These are phyloP conservation scores for Sclerotinia sclerotiorum DNA, from an alignment of 2,329 filamentous ascomycete genomes.

Conservation along the genomic window DNA sequence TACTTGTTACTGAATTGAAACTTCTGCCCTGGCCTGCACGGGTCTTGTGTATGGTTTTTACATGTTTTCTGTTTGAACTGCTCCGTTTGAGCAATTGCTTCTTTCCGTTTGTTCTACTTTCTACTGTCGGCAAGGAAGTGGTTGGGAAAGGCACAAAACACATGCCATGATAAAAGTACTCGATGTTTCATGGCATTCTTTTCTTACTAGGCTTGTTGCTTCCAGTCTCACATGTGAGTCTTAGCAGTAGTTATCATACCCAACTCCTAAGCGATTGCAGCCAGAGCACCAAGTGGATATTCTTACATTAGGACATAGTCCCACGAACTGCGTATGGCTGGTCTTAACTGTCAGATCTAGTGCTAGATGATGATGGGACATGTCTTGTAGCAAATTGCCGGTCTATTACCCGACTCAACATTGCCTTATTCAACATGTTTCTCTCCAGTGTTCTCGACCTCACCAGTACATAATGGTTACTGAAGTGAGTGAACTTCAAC, in stretches of 20 bases:
- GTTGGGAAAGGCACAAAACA: background rate
- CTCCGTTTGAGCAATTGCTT: too few relatives aligned
- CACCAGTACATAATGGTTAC: background rate
- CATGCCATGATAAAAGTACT: background rate
- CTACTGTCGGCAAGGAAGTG: background rate
- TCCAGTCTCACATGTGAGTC: too few relatives aligned
- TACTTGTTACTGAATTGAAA: background rate
- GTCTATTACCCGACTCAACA: background rate
- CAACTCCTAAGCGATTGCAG: background rate
- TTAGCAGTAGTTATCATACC: background rate
- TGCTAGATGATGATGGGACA: background rate
- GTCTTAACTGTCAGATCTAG: background rate
- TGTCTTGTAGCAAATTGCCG: background rate
- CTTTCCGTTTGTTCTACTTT: background rate
- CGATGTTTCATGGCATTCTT: background rate
- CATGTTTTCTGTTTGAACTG: background rate
- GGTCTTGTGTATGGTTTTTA: background rate
- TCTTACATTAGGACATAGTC: background rate
- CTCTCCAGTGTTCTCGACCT: too few relatives aligned
- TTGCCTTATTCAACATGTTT: background rate
- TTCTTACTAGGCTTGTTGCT: too few relatives aligned
- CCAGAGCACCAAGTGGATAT: background rate
- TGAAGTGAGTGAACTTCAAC: background rate
- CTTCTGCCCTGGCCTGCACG: background rate
- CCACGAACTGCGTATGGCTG: too few relatives aligned